Conservation (phyloP, 2,329 filamentous ascomycete genomes). For the Aspergillus ochraceoroseus region DNA sequence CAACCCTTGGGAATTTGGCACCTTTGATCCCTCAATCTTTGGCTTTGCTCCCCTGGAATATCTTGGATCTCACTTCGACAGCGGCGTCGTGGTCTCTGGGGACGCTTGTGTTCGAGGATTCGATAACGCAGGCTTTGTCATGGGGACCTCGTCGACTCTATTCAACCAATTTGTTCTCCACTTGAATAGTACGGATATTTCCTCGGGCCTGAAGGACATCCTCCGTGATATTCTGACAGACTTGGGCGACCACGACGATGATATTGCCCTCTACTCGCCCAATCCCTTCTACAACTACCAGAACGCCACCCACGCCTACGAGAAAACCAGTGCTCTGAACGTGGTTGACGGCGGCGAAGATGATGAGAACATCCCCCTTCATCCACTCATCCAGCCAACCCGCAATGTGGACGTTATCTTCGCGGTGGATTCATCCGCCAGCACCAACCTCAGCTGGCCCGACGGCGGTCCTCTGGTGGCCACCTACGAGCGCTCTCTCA, state of each 20-base stretch:
- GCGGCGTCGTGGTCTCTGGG: conserved; percentile 53
- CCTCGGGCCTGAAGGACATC: conserved; percentile 49
- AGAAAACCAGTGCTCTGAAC: conserved; percentile 53
- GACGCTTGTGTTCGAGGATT: conserved; percentile 69
- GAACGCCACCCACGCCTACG: conserved; percentile 55
- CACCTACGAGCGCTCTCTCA: conserved; percentile 64
- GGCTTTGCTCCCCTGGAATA: conserved; percentile 68
- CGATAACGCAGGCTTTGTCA: conserved; percentile 75
- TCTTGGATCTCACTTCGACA: conserved; percentile 66
- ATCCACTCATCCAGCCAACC: conserved; percentile 69
- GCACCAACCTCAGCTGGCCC: conserved; percentile 65
- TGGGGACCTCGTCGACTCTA: conserved; percentile 78
- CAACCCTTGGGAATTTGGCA: conserved; percentile 74
- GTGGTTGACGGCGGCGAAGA: conserved; percentile 77
- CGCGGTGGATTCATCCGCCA: conserved; percentile 71
- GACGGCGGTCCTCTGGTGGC: conserved; percentile 71
- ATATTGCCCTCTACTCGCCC: conserved; percentile 68
- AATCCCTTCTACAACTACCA: conserved; percentile 71
- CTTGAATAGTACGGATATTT: conserved; percentile 53
- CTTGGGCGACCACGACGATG: conserved; percentile 59
- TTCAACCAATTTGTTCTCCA: conserved; percentile 74
- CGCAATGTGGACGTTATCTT: conserved; percentile 75
- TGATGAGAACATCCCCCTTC: conserved; percentile 70
- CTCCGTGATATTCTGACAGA: conserved; percentile 50
- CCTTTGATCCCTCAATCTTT: conserved; percentile 66